Evolutionary conservation across 2,329 filamentous ascomycete genomes (phyloP).

Genomic region (Parastagonospora nodorum): DNA sequence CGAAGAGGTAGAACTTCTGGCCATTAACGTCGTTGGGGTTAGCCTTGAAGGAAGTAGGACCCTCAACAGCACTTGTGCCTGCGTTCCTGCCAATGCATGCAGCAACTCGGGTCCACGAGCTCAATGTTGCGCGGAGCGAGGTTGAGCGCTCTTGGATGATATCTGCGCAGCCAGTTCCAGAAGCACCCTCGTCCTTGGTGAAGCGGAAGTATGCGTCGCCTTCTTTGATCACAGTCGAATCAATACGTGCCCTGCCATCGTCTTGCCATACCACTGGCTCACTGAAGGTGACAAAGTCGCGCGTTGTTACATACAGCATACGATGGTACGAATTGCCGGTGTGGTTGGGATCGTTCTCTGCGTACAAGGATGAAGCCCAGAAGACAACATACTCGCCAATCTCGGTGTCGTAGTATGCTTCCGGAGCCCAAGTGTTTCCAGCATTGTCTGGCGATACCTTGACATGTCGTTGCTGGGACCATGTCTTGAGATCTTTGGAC

Average conservation of each 20-base stretch:
- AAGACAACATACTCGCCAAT: slow-evolving; percentile 52
- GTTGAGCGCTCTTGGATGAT: slow-evolving; percentile 60
- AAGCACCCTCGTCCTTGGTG: slow-evolving; percentile 60
- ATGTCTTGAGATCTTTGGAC: slow-evolving; percentile 56
- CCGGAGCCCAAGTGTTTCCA: slow-evolving; percentile 61
- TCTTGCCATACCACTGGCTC: slow-evolving; percentile 58
- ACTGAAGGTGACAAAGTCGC: slow-evolving; percentile 58
- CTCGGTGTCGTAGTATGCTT: slow-evolving; percentile 56
- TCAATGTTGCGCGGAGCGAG: slow-evolving; percentile 48
- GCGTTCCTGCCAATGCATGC: slow-evolving; percentile 59
- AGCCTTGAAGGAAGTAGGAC: slow-evolving; percentile 58
- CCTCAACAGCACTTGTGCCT: slow-evolving; percentile 56
- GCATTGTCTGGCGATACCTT: slow-evolving; percentile 56
- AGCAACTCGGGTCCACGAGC: slow-evolving; percentile 52
- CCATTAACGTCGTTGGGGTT: slow-evolving; percentile 57
- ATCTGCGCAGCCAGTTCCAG: slow-evolving; percentile 57
- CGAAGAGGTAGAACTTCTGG: slow-evolving; percentile 61
- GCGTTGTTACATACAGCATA: slow-evolving; percentile 59
- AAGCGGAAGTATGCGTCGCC: slow-evolving; percentile 56
- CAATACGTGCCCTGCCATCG: slow-evolving; percentile 57
- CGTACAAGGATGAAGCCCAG: slow-evolving; percentile 57
- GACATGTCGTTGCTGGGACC: slow-evolving; percentile 58
- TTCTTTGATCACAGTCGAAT: slow-evolving; percentile 57
- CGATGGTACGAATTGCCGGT: slow-evolving; percentile 55
- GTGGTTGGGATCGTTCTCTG: slow-evolving; percentile 48